These are phyloP conservation scores for Uncinocarpus reesii DNA, from an alignment of 2,329 filamentous ascomycete species.

Conservation along the genomic window DNA sequence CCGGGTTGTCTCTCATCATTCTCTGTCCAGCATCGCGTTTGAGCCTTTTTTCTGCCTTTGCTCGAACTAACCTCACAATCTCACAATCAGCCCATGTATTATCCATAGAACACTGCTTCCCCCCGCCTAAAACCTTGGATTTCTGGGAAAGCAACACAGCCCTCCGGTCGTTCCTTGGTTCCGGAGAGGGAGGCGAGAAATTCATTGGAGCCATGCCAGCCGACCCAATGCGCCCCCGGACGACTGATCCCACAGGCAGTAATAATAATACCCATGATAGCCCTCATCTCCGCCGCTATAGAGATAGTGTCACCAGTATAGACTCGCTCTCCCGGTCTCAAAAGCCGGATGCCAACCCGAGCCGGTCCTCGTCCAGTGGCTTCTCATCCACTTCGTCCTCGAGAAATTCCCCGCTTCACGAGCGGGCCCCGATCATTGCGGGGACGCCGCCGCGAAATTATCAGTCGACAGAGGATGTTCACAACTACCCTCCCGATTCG, in stretches of 20 bases:
- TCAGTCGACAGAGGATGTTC: conserved; percentile 24
- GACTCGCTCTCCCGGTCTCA: neutral
- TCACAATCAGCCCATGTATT: neutral
- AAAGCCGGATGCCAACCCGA: neutral
- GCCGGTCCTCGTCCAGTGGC: conserved; percentile 9
- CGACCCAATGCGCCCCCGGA: neutral
- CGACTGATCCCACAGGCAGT: neutral
- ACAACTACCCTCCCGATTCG: neutral
- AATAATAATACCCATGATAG: neutral
- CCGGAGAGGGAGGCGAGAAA: neutral
- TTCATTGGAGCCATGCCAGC: conserved; percentile 1
- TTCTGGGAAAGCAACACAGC: neutral
- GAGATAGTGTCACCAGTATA: conserved; percentile 3
- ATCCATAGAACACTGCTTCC: neutral
- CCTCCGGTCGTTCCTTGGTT: conserved; percentile 8
- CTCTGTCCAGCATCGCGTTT: neutral
- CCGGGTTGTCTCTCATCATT: neutral
- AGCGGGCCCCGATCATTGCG: conserved; percentile 9
- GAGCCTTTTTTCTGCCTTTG: too few relatives aligned
- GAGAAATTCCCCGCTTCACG: neutral
- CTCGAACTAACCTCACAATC: neutral
- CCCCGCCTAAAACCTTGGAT: neutral
- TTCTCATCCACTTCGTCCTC: conserved; percentile 9
- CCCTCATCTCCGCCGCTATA: neutral
- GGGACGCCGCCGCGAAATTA: conserved; percentile 22